These are phyloP conservation scores for Paramecium sexaurelia DNA, from an alignment of 73 alveolate species.

Conservation along the genomic window DNA sequence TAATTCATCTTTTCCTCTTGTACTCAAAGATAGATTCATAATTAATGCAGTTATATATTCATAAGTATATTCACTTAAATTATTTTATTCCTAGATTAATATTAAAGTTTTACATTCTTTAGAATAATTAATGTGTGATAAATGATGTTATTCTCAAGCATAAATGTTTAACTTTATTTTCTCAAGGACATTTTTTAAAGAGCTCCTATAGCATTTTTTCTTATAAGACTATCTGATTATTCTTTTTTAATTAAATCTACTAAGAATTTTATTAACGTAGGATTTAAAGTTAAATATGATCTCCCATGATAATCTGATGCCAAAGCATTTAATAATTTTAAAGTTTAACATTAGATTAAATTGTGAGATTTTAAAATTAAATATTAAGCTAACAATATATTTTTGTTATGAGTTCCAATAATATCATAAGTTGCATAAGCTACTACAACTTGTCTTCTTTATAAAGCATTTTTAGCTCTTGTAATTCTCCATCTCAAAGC, in stretches of 20 bases:
- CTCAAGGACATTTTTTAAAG: conserved; percentile 95
- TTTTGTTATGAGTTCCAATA: conserved; percentile 70
- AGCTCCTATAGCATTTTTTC: conserved; percentile 95
- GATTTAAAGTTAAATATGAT: conserved; percentile 88
- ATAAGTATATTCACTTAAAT: conserved; percentile 91
- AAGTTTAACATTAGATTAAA: conserved; percentile 68
- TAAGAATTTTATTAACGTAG: conserved; percentile 84
- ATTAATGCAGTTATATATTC: conserved; percentile 98
- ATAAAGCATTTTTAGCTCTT: conserved; percentile 76
- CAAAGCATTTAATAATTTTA: conserved; percentile 91
- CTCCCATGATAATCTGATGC: conserved; percentile 95
- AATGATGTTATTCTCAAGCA: conserved; percentile 94
- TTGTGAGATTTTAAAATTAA: conserved; percentile 21
- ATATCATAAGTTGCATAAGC: conserved; percentile 77
- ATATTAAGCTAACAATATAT: conserved; percentile 46
- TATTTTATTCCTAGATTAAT: conserved; percentile 74
- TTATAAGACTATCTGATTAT: conserved; percentile 84
- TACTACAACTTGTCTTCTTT: conserved; percentile 76
- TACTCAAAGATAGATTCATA: conserved; percentile 95
- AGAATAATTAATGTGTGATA: conserved; percentile 91
- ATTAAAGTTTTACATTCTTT: conserved; percentile 47
- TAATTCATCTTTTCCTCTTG: conserved; percentile 94
- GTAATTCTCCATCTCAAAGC: conserved; percentile 90
- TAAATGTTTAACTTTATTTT: conserved; percentile 87
- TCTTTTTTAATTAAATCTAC: conserved; percentile 87